These are phyloP conservation scores for Lachnellula subtilissima DNA, from an alignment of 2,329 filamentous ascomycete species.

Conservation along the genomic window DNA sequence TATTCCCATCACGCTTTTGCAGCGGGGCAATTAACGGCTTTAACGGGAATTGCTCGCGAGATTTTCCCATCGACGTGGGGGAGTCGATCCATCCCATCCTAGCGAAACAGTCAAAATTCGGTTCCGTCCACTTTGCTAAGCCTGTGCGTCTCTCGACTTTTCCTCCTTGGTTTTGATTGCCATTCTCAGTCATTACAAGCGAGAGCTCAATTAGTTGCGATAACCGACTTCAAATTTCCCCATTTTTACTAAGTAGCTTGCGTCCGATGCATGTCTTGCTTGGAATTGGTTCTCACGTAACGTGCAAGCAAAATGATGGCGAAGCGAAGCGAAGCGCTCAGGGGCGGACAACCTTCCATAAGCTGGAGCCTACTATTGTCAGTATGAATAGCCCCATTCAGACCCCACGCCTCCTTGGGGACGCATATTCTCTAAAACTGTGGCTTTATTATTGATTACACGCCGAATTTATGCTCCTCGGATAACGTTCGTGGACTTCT, in stretches of 20 bases:
- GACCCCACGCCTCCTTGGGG: not conserved
- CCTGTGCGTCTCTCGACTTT: no score
- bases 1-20: not conserved
- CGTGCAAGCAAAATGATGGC: not conserved
- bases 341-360: not conserved
- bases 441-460: conserved; percentile 8
- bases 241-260: not conserved
- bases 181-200: not conserved
- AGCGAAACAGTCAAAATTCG: no score
- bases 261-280: not conserved
- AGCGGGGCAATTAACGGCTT: not conserved
- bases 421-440: not conserved
- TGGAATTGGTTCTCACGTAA: not conserved
- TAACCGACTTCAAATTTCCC: not conserved
- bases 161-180: not conserved
- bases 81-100: no score
- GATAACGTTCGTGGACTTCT: conserved; percentile 4
- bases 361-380: not conserved
- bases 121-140: no score
- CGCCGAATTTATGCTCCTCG: conserved; percentile 6
- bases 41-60: not conserved
- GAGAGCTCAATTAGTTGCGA: no score
- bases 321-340: not conserved
- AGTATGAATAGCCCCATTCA: not conserved
- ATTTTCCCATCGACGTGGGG: no score